Conservation (phyloP, 495 filamentous ascomycete species). For the Podospora fimiseda region DNA sequence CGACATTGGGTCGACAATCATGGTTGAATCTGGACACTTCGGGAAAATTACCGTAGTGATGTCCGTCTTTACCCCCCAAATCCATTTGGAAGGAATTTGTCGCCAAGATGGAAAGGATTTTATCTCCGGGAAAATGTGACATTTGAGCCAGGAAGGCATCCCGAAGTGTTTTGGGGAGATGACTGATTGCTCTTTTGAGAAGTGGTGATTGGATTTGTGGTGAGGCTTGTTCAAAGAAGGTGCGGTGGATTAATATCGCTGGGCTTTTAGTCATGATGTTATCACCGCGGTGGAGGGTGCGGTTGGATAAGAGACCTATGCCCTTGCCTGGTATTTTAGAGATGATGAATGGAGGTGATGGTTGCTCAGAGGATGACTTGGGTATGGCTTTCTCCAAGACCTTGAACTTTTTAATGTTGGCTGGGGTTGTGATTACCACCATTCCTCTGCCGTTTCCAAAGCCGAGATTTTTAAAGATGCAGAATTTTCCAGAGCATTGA, state of each 20-base stretch:
- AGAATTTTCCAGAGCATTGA: slow-evolving; percentile 20
- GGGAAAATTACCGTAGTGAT: slow-evolving; percentile 27
- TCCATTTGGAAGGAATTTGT: slow-evolving; percentile 27
- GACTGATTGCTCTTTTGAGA: slow-evolving; percentile 19
- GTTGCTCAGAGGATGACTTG: background rate
- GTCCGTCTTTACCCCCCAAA: slow-evolving; percentile 11
- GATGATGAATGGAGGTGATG: slow-evolving; percentile 1
- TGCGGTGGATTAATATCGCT: slow-evolving; percentile 21
- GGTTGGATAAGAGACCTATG: slow-evolving; percentile 18
- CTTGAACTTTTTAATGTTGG: slow-evolving; percentile 13
- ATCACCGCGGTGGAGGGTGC: slow-evolving; percentile 17
- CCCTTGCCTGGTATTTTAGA: slow-evolving; percentile 19
- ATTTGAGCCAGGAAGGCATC: slow-evolving; percentile 12
- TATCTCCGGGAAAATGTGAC: slow-evolving; percentile 15
- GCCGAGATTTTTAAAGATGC: slow-evolving; percentile 21
- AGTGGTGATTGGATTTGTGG: slow-evolving; percentile 11
- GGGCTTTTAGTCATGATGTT: slow-evolving; percentile 18
- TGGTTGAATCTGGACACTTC: slow-evolving; percentile 24
- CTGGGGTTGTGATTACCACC: slow-evolving; percentile 20
- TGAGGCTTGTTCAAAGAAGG: slow-evolving; percentile 12
- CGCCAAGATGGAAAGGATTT: slow-evolving; percentile 21
- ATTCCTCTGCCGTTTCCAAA: slow-evolving; percentile 22
- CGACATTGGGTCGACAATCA: slow-evolving; percentile 27
- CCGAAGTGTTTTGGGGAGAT: slow-evolving; percentile 13
- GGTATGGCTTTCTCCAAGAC: slow-evolving; percentile 5